Percentiles rank a stretch among this genome's conserved stretches.
phyloP scores from a whole-genome alignment of 108 stramenopile species.

The Pseudonitzschia multistriata region DNA sequence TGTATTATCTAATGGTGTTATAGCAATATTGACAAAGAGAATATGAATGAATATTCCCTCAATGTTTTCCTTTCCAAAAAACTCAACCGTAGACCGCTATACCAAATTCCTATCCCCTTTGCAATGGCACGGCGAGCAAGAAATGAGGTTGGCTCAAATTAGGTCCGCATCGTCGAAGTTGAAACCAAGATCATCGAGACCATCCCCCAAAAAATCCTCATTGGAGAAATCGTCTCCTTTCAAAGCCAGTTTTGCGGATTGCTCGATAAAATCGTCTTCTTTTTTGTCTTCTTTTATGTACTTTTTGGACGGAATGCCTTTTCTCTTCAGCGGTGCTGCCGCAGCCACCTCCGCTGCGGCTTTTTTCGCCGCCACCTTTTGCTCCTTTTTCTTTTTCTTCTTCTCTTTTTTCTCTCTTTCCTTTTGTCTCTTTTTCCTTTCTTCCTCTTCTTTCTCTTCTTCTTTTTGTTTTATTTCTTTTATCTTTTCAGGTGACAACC shows the following conservation, averaged over 20 bases:
- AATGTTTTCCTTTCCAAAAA: too few species aligned
- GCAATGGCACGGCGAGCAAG: too few species aligned
- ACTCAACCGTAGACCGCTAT: too few species aligned
- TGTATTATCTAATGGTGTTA: too few species aligned
- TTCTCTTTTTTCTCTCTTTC: slow-evolving; percentile 31
- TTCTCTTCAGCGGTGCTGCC: slow-evolving; percentile 20
- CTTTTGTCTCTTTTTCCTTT: slow-evolving; percentile 31
- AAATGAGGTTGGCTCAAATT: too few species aligned
- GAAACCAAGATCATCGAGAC: slow-evolving; percentile 51
- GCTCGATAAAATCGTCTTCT: slow-evolving; percentile 51
- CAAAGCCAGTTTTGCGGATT: slow-evolving; percentile 21
- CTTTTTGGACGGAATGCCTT: slow-evolving; percentile 48
- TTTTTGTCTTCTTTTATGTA: slow-evolving; percentile 50
- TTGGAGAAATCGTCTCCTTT: slow-evolving; percentile 63
- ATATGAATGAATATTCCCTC: too few species aligned
- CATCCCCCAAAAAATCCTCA: too few species aligned
- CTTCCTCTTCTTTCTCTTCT: slow-evolving; percentile 33
- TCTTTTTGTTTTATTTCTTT: slow-evolving; percentile 34
- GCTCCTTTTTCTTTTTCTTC: slow-evolving; percentile 29
- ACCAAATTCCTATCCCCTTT: too few species aligned
- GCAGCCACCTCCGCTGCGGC: slow-evolving; percentile 31
- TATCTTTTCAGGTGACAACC: slow-evolving; percentile 62
- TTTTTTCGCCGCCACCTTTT: slow-evolving; percentile 24
- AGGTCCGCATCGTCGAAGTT: slow-evolving; percentile 44
- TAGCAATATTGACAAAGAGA: too few species aligned